A percentile compares a stretch with the other conserved stretches of the same genome.
These are phyloP conservation scores for Cladosporium phlei DNA, from an alignment of 2,329 filamentous ascomycete species.

Conservation along the genomic window DNA sequence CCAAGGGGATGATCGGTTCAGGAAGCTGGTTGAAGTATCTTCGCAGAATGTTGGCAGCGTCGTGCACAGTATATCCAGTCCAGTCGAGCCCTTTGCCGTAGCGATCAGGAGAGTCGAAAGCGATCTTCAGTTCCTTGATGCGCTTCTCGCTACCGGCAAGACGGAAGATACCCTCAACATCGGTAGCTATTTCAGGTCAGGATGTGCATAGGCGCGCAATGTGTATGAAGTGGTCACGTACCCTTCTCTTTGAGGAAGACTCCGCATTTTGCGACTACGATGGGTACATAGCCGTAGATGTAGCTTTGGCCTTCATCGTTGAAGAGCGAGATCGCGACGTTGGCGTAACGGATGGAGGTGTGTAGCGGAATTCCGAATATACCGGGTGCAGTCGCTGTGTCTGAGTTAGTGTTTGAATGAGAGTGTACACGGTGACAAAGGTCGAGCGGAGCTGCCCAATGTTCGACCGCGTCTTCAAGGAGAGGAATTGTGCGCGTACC, in stretches of 20 bases:
- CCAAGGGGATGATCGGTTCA: slow-evolving; percentile 90
- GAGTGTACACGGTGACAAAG: too few relatives aligned
- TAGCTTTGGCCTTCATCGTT: slow-evolving; percentile 91
- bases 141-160: slow-evolving; percentile 94
- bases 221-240: slow-evolving; percentile 40
- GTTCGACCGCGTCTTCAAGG: too few relatives aligned
- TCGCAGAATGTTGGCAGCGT: slow-evolving; percentile 92
- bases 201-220: background rate
- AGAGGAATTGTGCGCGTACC: slow-evolving; percentile 39
- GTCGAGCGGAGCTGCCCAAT: too few relatives aligned
- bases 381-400: slow-evolving; percentile 47
- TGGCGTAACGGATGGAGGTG: slow-evolving; percentile 93
- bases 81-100: slow-evolving; percentile 97
- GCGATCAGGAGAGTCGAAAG: slow-evolving; percentile 90
- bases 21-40: slow-evolving; percentile 94
- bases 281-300: slow-evolving; percentile 97
- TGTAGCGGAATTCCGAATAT: slow-evolving; percentile 94
- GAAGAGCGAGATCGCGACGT: slow-evolving; percentile 93
- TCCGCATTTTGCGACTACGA: slow-evolving; percentile 96
- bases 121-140: slow-evolving; percentile 89
- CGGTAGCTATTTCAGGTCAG: slow-evolving; percentile 61
- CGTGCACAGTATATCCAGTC: slow-evolving; percentile 96
- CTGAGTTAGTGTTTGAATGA: slow-evolving; percentile 2
- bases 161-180: slow-evolving; percentile 93
- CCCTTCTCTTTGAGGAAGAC: slow-evolving; percentile 98